phyloP scores from a whole-genome alignment of 345 rosid genomes.

The Hypericum perforatum region DNA sequence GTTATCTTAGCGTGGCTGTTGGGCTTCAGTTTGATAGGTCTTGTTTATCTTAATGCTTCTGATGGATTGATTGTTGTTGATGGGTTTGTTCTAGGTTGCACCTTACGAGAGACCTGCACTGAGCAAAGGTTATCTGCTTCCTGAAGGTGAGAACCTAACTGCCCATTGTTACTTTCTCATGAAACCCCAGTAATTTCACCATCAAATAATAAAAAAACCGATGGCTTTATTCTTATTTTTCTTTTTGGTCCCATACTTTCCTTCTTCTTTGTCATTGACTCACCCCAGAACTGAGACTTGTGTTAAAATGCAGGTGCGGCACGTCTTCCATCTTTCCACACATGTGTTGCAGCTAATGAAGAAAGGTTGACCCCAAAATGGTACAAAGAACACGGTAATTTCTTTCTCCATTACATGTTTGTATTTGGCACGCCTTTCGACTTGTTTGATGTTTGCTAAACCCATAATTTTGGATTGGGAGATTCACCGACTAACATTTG shows the following conservation, averaged over 20 bases:
- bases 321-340: slow-evolving; percentile 93
- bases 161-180: too few species aligned
- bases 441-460: too few species aligned
- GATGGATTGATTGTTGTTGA: background rate
- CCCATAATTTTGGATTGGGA: too few species aligned
- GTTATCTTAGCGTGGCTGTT: too few species aligned
- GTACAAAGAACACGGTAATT: slow-evolving; percentile 85
- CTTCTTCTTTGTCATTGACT: background rate
- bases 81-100: slow-evolving; percentile 41
- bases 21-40: too few species aligned
- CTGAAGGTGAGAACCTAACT: slow-evolving; percentile 40
- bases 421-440: background rate
- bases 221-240: too few species aligned
- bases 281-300: slow-evolving; percentile 1
- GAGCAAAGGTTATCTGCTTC: slow-evolving; percentile 82
- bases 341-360: slow-evolving; percentile 89
- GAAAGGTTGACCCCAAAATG: slow-evolving; percentile 82
- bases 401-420: slow-evolving; percentile 1
- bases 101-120: slow-evolving; percentile 93
- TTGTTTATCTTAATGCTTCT: background rate
- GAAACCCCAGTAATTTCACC: too few species aligned
- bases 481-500: too few species aligned
- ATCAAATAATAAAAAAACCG: too few species aligned
- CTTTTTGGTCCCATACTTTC: slow-evolving; percentile 3
- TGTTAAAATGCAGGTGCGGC: slow-evolving; percentile 59